Base-by-base conservation (phyloP, 306 rosid species). In the Luffa aegyptiaca region DNA sequence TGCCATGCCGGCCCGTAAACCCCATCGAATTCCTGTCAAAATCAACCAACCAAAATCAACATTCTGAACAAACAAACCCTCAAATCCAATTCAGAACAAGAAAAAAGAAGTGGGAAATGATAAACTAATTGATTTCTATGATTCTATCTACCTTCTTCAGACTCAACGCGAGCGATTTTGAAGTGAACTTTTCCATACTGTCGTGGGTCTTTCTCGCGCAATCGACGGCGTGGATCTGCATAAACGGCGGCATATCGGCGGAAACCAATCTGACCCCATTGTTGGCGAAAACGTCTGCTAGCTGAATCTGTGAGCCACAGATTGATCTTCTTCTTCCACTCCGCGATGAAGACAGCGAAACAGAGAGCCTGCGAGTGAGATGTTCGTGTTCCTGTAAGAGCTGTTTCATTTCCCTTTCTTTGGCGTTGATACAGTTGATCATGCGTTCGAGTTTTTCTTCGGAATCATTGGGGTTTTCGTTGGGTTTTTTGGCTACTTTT, bases 1-100 rank as follows among this genome's bases (percentile, higher is more conserved):
- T 95, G 99, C 99, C 99, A 96, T 59, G 97, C 98, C 61, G 98
- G 97, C 71, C 99, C 99, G 87, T 96, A 96, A 44, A 87, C 89
- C 84, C 89, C 93, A 82, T 96, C 99, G 86, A 96, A 96, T 86
- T 96, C 98, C 99, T 93, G 98, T 87, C 74, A 41, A 84, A 63
- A 48, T 64, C 75, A 64, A 26, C 65, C 42, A 83, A 83, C 56
- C 75, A 81, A 81, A 35, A 49, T 17, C 18, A 56, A 18, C 83
- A 45, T 45, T 45, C 31, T 65, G 82, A 53, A 84, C 76, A 64
- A 26, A 18, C 9, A 68, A 7, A 2, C 8, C 59, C 31, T 42
- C 8, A 21, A 13, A 77, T 46, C 10, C 49, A 46, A 61, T 69
- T 56, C 12, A 51, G 36, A 80, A 5, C 18, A 63, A 42, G 14